A percentile compares a stretch with the other conserved stretches of the same genome.
Conservation (phyloP, 768 basidiomycete species). For the Dioszegia crocea region DNA sequence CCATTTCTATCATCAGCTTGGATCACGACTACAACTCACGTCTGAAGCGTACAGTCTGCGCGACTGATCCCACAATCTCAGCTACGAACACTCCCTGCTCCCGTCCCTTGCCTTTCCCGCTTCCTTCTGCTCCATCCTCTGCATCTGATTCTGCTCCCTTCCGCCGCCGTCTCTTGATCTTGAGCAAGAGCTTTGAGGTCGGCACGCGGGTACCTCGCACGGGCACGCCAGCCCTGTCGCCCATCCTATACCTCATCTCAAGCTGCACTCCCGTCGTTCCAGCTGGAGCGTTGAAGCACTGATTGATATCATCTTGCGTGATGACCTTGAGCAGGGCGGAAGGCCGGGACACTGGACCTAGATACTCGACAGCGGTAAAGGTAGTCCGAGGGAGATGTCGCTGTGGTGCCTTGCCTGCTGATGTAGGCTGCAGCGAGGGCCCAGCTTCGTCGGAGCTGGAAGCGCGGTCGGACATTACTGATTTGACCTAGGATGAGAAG, state of each 20-base stretch:
- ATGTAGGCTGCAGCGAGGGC: background rate
- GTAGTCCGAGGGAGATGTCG: conserved; percentile 50
- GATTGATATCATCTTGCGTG: conserved; percentile 66
- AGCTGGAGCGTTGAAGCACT: conserved; percentile 57
- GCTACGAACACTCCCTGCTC: conserved; percentile 29
- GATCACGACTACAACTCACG: conserved; percentile 56
- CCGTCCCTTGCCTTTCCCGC: conserved; percentile 6
- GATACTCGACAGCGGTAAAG: conserved; percentile 83
- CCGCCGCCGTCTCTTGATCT: conserved; percentile 69
- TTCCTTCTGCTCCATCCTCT: conserved; percentile 10
- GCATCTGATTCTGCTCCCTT: conserved; percentile 48
- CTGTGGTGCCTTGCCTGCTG: conserved; percentile 17
- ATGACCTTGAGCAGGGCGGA: conserved; percentile 63
- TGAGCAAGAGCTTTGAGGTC: conserved; percentile 78
- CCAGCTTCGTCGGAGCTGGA: conserved; percentile 9
- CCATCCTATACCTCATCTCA: conserved; percentile 71
- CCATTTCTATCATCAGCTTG: conserved; percentile 64
- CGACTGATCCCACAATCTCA: conserved; percentile 62
- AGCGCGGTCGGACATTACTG: conserved; percentile 10
- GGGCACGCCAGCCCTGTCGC: conserved; percentile 75
- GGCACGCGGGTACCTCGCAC: conserved; percentile 72
- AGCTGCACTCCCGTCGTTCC: conserved; percentile 54
- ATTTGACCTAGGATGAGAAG: too few species aligned
- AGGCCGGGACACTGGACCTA: conserved; percentile 67
- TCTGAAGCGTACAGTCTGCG: conserved; percentile 82